These are phyloP conservation scores for Phyllosticta citriasiana DNA, from an alignment of 2,329 filamentous ascomycete species.

Conservation along the genomic window DNA sequence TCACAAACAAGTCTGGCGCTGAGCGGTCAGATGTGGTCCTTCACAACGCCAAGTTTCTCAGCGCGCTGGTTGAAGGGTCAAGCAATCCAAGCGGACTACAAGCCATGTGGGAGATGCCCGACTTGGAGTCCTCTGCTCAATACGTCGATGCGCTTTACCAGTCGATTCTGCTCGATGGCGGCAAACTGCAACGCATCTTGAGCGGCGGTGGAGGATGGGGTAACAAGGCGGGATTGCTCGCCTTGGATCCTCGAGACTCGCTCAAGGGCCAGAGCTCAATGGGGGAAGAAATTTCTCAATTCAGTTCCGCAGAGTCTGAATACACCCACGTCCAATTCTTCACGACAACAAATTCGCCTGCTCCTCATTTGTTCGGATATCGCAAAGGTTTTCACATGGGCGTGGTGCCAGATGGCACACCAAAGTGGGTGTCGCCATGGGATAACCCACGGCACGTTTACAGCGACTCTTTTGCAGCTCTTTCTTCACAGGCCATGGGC, in stretches of 20 bases:
- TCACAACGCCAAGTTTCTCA: not conserved
- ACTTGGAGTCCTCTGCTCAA: not conserved
- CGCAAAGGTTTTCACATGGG: not conserved
- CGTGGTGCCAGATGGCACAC: not conserved
- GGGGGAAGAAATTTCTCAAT: not conserved
- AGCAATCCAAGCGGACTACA: not conserved
- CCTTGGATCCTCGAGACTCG: slow-evolving; percentile 54
- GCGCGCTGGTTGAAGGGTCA: not conserved
- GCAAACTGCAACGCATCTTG: slow-evolving; percentile 44
- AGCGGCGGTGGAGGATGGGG: slow-evolving; percentile 83
- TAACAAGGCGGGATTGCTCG: slow-evolving; percentile 65
- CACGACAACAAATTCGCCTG: not conserved
- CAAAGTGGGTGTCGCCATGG: too few species aligned
- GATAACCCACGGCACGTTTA: too few species aligned
- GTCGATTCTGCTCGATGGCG: slow-evolving; percentile 8
- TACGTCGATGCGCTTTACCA: not conserved
- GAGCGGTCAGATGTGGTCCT: not conserved
- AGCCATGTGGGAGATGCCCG: not conserved
- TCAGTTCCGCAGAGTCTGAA: not conserved
- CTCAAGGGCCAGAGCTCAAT: not conserved
- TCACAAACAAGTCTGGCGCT: slow-evolving; percentile 22
- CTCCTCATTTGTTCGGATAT: not conserved
- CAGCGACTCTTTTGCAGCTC: not conserved
- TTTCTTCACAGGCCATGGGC: not conserved
- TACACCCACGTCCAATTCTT: not conserved